These are phyloP conservation scores for Plantago major DNA, from an alignment of 257 asterid species.

Conservation along the genomic window DNA sequence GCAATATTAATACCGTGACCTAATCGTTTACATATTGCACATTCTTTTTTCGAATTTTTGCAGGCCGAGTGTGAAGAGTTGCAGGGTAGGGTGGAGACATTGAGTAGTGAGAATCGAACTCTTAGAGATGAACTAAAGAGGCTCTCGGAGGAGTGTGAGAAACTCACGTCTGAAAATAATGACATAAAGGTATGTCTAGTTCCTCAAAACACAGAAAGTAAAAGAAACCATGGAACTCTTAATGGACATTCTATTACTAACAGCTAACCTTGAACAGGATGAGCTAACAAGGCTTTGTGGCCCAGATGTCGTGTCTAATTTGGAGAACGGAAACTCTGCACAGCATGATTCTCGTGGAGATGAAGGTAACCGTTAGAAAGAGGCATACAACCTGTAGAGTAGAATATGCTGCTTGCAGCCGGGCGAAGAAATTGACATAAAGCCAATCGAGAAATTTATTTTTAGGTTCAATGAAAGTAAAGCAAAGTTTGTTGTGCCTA, in stretches of 20 bases:
- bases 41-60: background rate
- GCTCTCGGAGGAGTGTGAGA: constrained; percentile 82
- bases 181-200: constrained; percentile 45
- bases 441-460: constrained; percentile 3
- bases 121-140: constrained; percentile 65
- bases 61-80: constrained; percentile 93
- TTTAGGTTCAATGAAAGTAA: constrained; percentile 22
- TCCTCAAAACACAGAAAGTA: background rate
- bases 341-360: constrained; percentile 37
- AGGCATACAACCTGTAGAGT: background rate
- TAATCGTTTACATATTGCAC: background rate
- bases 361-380: constrained; percentile 35
- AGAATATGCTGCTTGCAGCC: constrained; percentile 19
- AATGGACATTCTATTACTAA: background rate
- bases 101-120: constrained; percentile 57
- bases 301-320: constrained; percentile 48
- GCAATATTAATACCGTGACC: background rate
- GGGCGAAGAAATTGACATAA: constrained; percentile 8
- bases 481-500: constrained; percentile 21
- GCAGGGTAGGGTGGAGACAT: constrained; percentile 61
- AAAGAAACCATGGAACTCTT: background rate
- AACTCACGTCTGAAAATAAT: constrained; percentile 64
- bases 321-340: constrained; percentile 36
- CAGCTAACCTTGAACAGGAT: constrained; percentile 35
- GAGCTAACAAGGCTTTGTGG: constrained; percentile 59